Evolutionary conservation across 2,329 filamentous ascomycete genomes (phyloP).

Genomic region (Aspergillus brunneoviolaceus): DNA sequence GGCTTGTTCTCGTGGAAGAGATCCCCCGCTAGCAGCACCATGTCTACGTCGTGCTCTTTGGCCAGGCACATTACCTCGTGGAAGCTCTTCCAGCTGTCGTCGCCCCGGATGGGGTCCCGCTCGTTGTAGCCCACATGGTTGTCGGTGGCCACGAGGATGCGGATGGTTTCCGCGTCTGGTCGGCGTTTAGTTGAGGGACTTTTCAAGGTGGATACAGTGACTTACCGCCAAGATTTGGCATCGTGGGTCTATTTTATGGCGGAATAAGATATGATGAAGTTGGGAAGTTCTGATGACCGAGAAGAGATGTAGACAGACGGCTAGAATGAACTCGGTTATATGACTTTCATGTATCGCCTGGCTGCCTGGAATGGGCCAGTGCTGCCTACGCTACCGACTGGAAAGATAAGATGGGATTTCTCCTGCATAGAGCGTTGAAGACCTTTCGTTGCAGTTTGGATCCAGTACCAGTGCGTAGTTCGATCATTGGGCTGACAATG

Average conservation of each 20-base stretch:
- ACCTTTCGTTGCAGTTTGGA: too few species aligned
- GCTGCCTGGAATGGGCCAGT: not conserved
- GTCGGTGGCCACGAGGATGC: conserved; percentile 90
- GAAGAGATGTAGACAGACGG: not conserved
- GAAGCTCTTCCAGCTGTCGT: conserved; percentile 96
- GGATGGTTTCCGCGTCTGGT: conserved; percentile 75
- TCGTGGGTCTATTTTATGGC: conserved; percentile 11
- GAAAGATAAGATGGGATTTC: too few species aligned
- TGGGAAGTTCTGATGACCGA: not conserved
- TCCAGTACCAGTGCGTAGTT: too few species aligned
- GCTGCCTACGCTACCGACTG: not conserved
- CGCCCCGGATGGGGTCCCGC: conserved; percentile 86
- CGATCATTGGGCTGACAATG: too few species aligned
- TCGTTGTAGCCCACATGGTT: conserved; percentile 98
- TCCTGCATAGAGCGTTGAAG: too few species aligned
- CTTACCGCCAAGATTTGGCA: conserved; percentile 32
- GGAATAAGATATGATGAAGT: not conserved
- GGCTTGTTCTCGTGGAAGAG: conserved; percentile 98
- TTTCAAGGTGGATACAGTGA: not conserved
- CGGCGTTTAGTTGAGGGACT: not conserved
- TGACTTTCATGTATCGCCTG: not conserved
- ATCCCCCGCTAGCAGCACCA: conserved; percentile 92
- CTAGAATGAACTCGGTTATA: not conserved
- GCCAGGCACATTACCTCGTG: conserved; percentile 92
- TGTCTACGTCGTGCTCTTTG: conserved; percentile 86